A percentile compares a stretch with the other conserved stretches of the same genome.
Evolutionary conservation across 2,329 filamentous ascomycete genomes (phyloP).

Genomic region (Truncatella angustata): DNA sequence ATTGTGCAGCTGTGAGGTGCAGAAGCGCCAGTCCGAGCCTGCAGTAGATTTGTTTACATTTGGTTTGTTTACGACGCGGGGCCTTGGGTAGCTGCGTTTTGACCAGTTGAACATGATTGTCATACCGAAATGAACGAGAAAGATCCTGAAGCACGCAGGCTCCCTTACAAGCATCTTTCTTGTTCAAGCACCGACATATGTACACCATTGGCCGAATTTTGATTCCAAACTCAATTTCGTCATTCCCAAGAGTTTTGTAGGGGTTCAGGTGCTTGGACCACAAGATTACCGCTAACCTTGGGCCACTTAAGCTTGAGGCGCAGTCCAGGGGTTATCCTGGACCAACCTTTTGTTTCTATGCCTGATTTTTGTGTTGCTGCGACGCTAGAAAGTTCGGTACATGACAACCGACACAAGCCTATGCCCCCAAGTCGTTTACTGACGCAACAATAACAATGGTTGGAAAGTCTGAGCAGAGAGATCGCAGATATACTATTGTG

Average conservation of each 20-base stretch:
- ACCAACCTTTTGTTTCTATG: neutral
- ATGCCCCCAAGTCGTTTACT: too few relatives aligned
- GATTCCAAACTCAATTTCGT: neutral
- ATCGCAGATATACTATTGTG: too few relatives aligned
- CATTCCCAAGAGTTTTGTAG: neutral
- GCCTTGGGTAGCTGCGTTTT: too few relatives aligned
- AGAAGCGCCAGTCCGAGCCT: neutral
- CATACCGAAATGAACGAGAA: too few relatives aligned
- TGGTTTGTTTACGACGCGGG: constrained; percentile 6
- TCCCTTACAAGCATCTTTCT: too few relatives aligned
- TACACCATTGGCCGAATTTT: too few relatives aligned
- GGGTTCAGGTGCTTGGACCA: neutral
- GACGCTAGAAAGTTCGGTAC: neutral
- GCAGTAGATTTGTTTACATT: neutral
- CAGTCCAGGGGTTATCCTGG: neutral
- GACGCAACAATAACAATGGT: too few relatives aligned
- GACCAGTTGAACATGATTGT: too few relatives aligned
- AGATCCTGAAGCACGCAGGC: too few relatives aligned
- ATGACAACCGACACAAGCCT: neutral
- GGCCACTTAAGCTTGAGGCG: too few relatives aligned
- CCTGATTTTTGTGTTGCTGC: neutral
- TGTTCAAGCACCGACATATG: too few relatives aligned
- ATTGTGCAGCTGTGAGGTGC: neutral
- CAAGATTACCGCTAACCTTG: neutral
- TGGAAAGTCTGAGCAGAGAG: too few relatives aligned